Conservation (phyloP, 768 basidiomycete species). For the Clavaria fumosa region DNA sequence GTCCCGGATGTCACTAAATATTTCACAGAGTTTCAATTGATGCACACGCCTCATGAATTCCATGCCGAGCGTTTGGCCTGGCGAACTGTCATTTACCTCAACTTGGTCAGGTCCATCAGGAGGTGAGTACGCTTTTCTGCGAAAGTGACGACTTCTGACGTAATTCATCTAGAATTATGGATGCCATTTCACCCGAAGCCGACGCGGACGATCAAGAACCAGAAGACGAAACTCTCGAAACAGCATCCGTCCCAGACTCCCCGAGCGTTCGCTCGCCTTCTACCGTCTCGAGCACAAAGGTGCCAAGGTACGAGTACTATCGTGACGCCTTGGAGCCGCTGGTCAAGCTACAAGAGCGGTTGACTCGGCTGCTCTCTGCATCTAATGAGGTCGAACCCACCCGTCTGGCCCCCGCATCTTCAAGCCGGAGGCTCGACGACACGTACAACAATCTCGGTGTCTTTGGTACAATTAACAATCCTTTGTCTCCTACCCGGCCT, state of each 20-base stretch:
- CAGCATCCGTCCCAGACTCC: conserved; percentile 35
- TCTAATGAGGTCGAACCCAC: conserved; percentile 60
- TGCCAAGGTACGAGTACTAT: conserved; percentile 49
- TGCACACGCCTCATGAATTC: conserved; percentile 66
- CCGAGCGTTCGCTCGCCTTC: conserved; percentile 35
- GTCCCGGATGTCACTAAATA: conserved; percentile 4
- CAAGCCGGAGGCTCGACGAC: conserved; percentile 25
- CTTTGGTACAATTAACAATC: conserved; percentile 12
- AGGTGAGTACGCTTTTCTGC: conserved; percentile 28
- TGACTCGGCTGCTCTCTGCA: conserved; percentile 51
- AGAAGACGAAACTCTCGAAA: conserved; percentile 28
- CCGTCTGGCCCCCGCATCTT: conserved; percentile 28
- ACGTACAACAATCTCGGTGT: conserved; percentile 15
- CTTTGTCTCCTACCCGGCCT: conserved; percentile 28
- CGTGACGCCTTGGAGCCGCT: conserved; percentile 51
- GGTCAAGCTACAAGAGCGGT: conserved; percentile 48
- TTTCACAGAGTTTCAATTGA: conserved; percentile 67
- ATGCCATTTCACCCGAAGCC: conserved; percentile 51
- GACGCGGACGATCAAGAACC: conserved; percentile 51
- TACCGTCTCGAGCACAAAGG: conserved; percentile 31
- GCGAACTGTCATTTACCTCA: conserved; percentile 80
- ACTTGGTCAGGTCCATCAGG: conserved; percentile 69
- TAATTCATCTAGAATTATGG: conserved; percentile 41
- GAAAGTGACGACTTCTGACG: conserved; percentile 7
- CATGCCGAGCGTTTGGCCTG: conserved; percentile 70